Evolutionary conservation across 495 filamentous ascomycete species (phyloP).

Genomic region (Bryoglossum gracile): DNA sequence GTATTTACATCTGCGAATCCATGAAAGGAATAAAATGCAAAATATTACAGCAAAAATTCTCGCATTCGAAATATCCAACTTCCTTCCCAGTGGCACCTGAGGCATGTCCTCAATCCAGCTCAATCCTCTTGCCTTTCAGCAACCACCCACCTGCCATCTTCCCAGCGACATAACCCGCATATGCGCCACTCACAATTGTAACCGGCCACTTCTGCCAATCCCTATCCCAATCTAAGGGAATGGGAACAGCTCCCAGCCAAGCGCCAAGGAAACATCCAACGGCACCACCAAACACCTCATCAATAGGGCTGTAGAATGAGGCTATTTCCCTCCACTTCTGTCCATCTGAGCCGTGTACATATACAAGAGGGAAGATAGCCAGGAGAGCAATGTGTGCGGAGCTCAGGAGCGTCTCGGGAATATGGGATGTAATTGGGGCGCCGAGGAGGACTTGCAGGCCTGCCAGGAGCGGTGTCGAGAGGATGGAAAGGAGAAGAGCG

Average conservation of each 20-base stretch:
- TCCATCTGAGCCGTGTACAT: constrained; percentile 72
- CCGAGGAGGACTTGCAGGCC: constrained; percentile 76
- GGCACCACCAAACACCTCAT: constrained; percentile 62
- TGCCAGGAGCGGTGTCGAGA: constrained; percentile 54
- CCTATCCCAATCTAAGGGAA: constrained; percentile 89
- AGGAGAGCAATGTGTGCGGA: constrained; percentile 77
- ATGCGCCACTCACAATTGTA: constrained; percentile 70
- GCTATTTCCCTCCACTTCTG: constrained; percentile 66
- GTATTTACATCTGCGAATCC: no score
- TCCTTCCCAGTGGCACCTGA: no score
- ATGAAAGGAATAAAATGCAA: no score
- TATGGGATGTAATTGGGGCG: constrained; percentile 79
- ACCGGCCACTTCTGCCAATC: constrained; percentile 98
- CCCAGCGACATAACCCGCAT: constrained; percentile 58
- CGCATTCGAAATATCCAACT: no score
- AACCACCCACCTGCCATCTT: constrained; percentile 51
- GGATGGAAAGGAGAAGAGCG: constrained; percentile 50
- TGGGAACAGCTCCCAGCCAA: constrained; percentile 81
- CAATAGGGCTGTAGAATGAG: constrained; percentile 47
- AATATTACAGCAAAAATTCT: no score
- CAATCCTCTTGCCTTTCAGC: constrained; percentile 56
- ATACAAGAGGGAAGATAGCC: constrained; percentile 66
- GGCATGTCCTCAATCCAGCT: constrained; percentile 46
- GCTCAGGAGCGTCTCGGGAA: constrained; percentile 67
- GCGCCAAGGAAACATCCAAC: constrained; percentile 56